phyloP scores from a whole-genome alignment of 2,329 filamentous ascomycete species.

The Apiospora kogelbergensis region DNA sequence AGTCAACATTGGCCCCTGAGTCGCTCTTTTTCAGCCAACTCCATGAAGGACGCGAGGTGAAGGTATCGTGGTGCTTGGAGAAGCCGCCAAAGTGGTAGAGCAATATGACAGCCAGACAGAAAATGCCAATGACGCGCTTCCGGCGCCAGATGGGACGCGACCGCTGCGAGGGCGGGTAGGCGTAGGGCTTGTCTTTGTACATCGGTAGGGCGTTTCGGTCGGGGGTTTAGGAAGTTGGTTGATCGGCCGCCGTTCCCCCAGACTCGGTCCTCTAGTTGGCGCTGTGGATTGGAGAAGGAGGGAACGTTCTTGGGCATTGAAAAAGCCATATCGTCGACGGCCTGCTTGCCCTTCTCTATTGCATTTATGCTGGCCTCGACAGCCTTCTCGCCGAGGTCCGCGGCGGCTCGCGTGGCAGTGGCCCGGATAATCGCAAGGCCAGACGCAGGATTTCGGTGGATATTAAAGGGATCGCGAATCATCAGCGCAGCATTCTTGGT shows the following conservation, averaged over 20 bases:
- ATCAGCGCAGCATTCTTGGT: constrained; percentile 4
- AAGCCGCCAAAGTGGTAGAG: constrained; percentile 73
- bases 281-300: constrained; percentile 64
- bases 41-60: constrained; percentile 48
- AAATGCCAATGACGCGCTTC: constrained; percentile 58
- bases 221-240: constrained; percentile 41
- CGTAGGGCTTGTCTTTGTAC: constrained; percentile 99
- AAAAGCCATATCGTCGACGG: constrained; percentile 59
- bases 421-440: constrained; percentile 44
- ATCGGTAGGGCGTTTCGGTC: constrained; percentile 63
- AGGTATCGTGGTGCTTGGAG: constrained; percentile 33
- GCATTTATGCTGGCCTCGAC: constrained; percentile 49
- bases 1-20: constrained; percentile 56
- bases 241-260: constrained; percentile 51
- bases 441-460: constrained; percentile 32
- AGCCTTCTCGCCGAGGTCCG: constrained; percentile 46
- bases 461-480: constrained; percentile 45
- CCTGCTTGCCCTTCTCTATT: constrained; percentile 41
- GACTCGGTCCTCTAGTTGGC: constrained; percentile 63
- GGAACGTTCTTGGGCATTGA: constrained; percentile 68
- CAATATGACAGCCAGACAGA: constrained; percentile 53
- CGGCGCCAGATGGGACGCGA: constrained; percentile 60
- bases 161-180: constrained; percentile 61
- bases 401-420: constrained; percentile 45
- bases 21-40: constrained; percentile 54